Percentiles rank a stretch among this genome's conserved stretches.
phyloP scores from a whole-genome alignment of 2,329 filamentous ascomycete genomes.

The Knufia fluminis region DNA sequence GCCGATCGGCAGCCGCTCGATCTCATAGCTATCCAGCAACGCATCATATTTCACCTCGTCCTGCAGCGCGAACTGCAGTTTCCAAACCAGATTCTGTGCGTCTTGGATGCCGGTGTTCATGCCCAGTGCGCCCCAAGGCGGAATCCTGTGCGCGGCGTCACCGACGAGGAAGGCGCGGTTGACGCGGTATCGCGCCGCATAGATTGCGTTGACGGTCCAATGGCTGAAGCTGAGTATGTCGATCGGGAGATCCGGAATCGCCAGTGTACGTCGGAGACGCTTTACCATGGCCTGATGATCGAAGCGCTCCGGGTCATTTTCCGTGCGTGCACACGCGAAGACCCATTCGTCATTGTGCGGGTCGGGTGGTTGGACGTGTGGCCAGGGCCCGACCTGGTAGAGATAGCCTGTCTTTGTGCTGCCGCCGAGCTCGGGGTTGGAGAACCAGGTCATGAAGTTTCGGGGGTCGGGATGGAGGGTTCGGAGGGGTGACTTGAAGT shows the following conservation, averaged over 20 bases:
- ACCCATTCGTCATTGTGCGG: conserved; percentile 28
- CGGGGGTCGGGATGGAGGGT: conserved; percentile 24
- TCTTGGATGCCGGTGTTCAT: conserved; percentile 23
- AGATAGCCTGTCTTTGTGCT: conserved; percentile 28
- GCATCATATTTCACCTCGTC: conserved; percentile 13
- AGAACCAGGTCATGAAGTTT: conserved; percentile 31
- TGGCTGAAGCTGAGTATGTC: conserved; percentile 27
- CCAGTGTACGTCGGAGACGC: conserved; percentile 24
- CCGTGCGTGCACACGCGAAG: conserved; percentile 24
- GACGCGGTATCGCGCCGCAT: conserved; percentile 24
- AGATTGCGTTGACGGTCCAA: conserved; percentile 27
- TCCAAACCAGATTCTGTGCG: conserved; percentile 21
- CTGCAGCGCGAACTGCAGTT: conserved; percentile 21
- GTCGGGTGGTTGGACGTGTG: conserved; percentile 19
- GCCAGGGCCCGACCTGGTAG: conserved; percentile 30
- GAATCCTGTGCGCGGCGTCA: conserved; percentile 27
- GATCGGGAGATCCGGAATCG: conserved; percentile 25
- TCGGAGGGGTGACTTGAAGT: conserved; percentile 26
- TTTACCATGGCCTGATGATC: conserved; percentile 22
- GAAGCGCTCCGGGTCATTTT: conserved; percentile 23
- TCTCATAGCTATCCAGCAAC: conserved; percentile 27
- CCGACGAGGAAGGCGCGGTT: conserved; percentile 27
- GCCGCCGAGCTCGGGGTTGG: conserved; percentile 27
- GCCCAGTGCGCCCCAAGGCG: conserved; percentile 28
- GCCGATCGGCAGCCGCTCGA: conserved; percentile 27